Conservation (phyloP, 1,284 basidiomycete genomes). For the Sporisorium graminicola region DNA sequence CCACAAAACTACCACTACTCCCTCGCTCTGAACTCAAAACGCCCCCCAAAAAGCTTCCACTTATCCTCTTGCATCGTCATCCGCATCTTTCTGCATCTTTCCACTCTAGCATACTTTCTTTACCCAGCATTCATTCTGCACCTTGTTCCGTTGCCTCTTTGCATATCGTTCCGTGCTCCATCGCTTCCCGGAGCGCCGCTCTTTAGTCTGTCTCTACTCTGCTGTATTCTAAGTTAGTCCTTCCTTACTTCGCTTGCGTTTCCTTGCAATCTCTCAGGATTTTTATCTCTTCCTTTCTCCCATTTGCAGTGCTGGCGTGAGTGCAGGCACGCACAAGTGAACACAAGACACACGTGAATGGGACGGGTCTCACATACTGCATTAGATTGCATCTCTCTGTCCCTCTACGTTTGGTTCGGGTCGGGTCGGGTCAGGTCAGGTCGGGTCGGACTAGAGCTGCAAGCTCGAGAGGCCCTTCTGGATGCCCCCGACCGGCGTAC, state of each 20-base stretch:
- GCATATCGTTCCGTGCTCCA: constrained; percentile 1
- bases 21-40: constrained; percentile 1
- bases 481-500: constrained; percentile 51
- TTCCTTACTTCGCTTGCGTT: not conserved
- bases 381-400: too few relatives aligned
- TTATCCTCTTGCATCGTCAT: constrained; percentile 7
- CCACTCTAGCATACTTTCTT: too few relatives aligned
- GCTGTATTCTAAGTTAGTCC: constrained; percentile 13
- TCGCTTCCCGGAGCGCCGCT: too few relatives aligned
- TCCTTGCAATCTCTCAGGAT: not conserved
- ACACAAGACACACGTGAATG: too few relatives aligned
- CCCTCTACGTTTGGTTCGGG: too few relatives aligned
- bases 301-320: too few relatives aligned
- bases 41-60: not conserved
- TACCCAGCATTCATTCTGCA: too few relatives aligned
- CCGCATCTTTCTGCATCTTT: constrained; percentile 21
- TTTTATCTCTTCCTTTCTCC: not conserved
- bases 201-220: constrained; percentile 18
- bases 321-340: too few relatives aligned
- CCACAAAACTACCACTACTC: not conserved
- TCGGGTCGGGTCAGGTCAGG: too few relatives aligned
- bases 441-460: too few relatives aligned
- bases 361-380: too few relatives aligned
- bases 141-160: too few relatives aligned
- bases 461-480: constrained; percentile 59